These are phyloP conservation scores for Astrephomene gubernaculifera DNA, from an alignment of 139 green algal species.

Conservation along the genomic window DNA sequence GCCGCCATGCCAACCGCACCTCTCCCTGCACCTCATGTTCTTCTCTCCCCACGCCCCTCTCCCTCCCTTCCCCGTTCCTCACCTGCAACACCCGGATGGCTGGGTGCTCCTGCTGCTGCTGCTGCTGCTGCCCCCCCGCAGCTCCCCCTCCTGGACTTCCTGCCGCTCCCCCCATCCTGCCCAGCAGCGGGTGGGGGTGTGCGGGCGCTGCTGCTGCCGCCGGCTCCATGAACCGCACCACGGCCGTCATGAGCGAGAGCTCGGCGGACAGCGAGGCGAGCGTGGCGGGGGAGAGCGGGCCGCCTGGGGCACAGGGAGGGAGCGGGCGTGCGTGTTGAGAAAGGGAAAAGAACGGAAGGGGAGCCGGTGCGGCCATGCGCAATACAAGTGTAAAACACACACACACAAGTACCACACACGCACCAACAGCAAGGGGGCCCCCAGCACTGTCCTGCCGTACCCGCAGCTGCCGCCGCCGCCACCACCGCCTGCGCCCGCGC, in stretches of 20 bases:
- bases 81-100: conserved; percentile 8
- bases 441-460: neutral
- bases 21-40: neutral
- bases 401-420: too few species aligned
- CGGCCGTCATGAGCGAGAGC: conserved; percentile 65
- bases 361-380: too few species aligned
- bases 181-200: too few species aligned
- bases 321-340: too few species aligned
- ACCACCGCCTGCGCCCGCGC: conserved; percentile 43
- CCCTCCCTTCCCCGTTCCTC: neutral
- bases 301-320: neutral
- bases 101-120: neutral
- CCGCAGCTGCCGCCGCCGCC: neutral
- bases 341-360: too few species aligned
- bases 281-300: conserved; percentile 9
- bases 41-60: neutral
- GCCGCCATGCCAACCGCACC: too few species aligned
- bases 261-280: conserved; percentile 52
- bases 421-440: neutral
- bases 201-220: neutral
- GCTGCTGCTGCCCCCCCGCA: neutral
- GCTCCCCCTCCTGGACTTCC: neutral
- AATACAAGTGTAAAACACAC: too few species aligned
- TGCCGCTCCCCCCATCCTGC: neutral
- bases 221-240: conserved; percentile 52